Evolutionary conservation across 164 flowering plant genomes (phyloP), one percentile per base, ranked within the genome.

Genomic region (Vitis cinerea): DNA sequence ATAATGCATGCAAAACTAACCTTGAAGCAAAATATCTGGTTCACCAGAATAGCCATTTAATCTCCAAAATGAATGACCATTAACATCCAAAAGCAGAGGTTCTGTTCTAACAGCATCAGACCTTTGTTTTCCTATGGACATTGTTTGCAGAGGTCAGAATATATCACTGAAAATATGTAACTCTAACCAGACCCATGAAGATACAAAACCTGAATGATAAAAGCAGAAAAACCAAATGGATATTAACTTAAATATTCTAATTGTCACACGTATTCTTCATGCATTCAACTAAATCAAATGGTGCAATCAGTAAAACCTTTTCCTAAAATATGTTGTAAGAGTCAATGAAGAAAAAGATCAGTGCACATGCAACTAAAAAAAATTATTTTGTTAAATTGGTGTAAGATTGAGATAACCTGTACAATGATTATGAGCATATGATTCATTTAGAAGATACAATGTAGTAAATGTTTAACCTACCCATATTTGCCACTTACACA

Each of bases 61-160:
- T 69, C 77, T 92, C 98, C 98, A 92, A 73, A 74, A 87, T 31
- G 69, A 81, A 63, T 65, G 80, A 47, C 97, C 98, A 73, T 74
- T 58, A 63, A 15, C 76, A 70, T 83, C 97, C 72, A 80, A 14
- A 48, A 83, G 29, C 19, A 86, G 53, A 50, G 96, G 85, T 50
- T 86, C 86, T 59, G 86, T 86, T 68, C 98, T 85, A 54, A 88
- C 77, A 65, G 95, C 92, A 77, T 86, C 86, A 14, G 84, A 70
- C 63, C 69, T 74, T 71, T 71, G 78, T 51, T 68, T 80, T 67
- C 70, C 93, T 90, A 65, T 49, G 10, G 9, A 16, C 11, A 11
- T 29, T 15, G 30, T 16, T 61, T 30, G 49, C 54, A 63, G 49
- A 47, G 52, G 65, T 62, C 51, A 44, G 50, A 62, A 62, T 44